Evolutionary conservation across 2,329 filamentous ascomycete genomes (phyloP), one percentile per base, ranked within the genome.

Genomic region (Fusarium incarnatum): DNA sequence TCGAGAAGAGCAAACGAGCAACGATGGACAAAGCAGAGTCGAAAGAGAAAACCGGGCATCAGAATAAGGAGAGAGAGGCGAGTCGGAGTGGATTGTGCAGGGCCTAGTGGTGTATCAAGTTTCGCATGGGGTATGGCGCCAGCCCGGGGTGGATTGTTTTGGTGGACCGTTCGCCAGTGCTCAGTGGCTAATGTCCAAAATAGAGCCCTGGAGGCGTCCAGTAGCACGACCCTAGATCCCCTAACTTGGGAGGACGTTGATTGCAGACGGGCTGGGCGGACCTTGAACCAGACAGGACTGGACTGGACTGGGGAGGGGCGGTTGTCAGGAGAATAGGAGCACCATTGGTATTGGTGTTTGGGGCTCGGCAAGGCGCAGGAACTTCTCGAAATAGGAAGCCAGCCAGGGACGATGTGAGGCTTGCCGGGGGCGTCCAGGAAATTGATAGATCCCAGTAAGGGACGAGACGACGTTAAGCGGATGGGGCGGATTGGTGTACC

Each of bases 1-100:
- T 84, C 75, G 69, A 83, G 78, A 75, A 85, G 79, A 77, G 80
- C 74, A 78, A 78, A 79, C 73, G 82, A 82, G 75, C 79, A 83
- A 74, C 82, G 80, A 77, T 83, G 81, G 72, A 81, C 77, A 75
- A 82, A 81, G 77, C 84, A 86, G 70, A 84, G 79, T 77, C 80
- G 79, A 62, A 85, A 75, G 66, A 85, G 80, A 75, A 81, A 82
- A 74, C 78, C 79, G 75, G 81, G 84, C 85, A 87, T 87, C 82
- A 68, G 68, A 72, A 67, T 74, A 74, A 73, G 72, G 73, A 67
- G 72, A 65, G 42, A 71, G 73, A 69, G 46, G 68, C 68, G 67
- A 70, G 65, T 67, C 62, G 62, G 53, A 61, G 60, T 67, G 67
- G 64, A 67, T 61, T 65, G 64, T 65, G 60, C 59, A 61, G 61